Base-by-base conservation (phyloP, 352 stramenopile genomes). In the Phytophthora megakarya region DNA sequence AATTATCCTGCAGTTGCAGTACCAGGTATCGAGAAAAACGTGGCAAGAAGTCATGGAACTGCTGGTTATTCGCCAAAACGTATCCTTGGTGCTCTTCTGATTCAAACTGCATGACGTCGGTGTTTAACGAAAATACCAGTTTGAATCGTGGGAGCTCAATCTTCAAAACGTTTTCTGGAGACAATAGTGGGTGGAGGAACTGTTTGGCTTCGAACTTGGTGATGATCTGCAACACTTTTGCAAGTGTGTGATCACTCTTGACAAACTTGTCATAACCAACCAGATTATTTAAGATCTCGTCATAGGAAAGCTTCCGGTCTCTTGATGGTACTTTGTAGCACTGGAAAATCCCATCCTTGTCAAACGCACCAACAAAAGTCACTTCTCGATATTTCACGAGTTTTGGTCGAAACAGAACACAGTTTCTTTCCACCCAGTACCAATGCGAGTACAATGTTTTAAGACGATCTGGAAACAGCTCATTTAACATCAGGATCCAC, bases 71-170 rank as follows among this genome's bases (percentile, higher is more conserved):
- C 9, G 60, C 55, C 32, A 90, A 61, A 0, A 71, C 8, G 16
- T 80, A 88, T 0, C 77, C 79, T 11, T 72, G 61, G 42, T 84
- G 72, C 25, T 84, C 67, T 10, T 59, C 30, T 1, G 76, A 86
- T 10, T 50, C 46, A 0, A 86, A 46, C 3, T 69, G 40, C 52
- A 52, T 53, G 7, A 22, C 23, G 7, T 21, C 21, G 15, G n/a
- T n/a, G n/a, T 78, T 60, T 5, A 81, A 21, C 2, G 21, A 19
- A 64, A 90, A 84, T 1, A 33, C 74, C 26, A 86, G 33, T 1
- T 72, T 70, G 18, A 75, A 88, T 0, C 81, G 63, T 3, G 78
- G 78, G 0, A 88, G 40, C n/a, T 78, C 64, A 42, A 88, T 59
- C 18, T 78, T 73, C 6, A 86, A n/a, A 9, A 39, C n/a, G 1